A percentile compares a stretch with the other conserved stretches of the same genome.
These are phyloP conservation scores for Scenedesmus sp. DNA, from an alignment of 163 green algal genomes.

Conservation along the genomic window DNA sequence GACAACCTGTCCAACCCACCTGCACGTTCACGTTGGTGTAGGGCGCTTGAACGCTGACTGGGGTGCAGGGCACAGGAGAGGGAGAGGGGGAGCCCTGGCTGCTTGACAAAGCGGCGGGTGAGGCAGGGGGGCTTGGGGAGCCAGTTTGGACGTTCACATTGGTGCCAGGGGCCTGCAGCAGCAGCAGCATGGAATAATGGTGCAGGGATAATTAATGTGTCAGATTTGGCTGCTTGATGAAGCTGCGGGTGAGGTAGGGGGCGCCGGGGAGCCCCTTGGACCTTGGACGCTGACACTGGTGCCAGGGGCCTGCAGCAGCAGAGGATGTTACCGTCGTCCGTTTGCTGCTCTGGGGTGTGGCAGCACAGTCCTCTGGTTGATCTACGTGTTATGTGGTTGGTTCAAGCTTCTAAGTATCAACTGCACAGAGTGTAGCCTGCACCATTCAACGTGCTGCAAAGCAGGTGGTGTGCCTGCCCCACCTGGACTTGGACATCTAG, in stretches of 20 bases:
- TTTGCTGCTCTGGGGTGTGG: neutral
- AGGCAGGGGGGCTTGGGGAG: neutral
- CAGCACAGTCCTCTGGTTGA: too few relatives aligned
- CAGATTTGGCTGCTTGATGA: neutral
- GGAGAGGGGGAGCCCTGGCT: neutral
- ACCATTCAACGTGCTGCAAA: neutral
- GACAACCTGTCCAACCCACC: neutral
- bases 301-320: neutral
- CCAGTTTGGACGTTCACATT: neutral
- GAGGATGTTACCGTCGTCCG: neutral
- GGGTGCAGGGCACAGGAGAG: neutral
- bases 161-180: neutral
- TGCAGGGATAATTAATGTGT: too few relatives aligned
- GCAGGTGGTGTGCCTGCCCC: neutral
- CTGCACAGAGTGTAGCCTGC: neutral
- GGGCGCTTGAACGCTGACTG: neutral
- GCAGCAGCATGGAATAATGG: neutral
- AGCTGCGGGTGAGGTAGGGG: neutral
- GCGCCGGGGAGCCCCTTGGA: neutral
- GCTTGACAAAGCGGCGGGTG: too few relatives aligned
- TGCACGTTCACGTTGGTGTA: conserved; percentile 26
- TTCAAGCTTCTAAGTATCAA: neutral
- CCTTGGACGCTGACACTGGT: neutral
- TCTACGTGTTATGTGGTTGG: neutral
- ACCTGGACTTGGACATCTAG: neutral